Conservation (phyloP, 306 rosid species). For the Cicer bijugum region DNA sequence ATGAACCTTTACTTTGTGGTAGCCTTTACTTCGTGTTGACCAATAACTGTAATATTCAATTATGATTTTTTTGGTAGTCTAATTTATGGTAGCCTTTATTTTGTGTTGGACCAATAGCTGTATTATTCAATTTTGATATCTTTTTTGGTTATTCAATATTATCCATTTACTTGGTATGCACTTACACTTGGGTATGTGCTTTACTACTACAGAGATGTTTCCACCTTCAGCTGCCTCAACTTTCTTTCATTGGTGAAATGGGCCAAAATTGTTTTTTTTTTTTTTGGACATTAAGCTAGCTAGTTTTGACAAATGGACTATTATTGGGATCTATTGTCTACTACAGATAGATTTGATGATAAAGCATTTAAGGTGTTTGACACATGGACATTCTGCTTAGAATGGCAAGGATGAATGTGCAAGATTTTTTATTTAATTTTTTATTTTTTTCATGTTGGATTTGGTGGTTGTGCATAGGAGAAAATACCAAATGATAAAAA, state of each 20-base stretch:
- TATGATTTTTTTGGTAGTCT: not conserved
- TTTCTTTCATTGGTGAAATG: not conserved
- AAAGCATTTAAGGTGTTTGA: not conserved
- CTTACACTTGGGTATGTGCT: not conserved
- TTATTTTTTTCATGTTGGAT: too few species aligned
- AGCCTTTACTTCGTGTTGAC: slow-evolving; percentile 31
- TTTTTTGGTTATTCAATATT: not conserved
- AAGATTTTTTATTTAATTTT: too few species aligned
- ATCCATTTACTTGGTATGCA: not conserved
- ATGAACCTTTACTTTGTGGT: slow-evolving; percentile 23
- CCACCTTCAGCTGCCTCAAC: not conserved
- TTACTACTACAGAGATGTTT: not conserved
- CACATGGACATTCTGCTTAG: not conserved
- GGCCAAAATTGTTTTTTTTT: not conserved
- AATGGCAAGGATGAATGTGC: not conserved
- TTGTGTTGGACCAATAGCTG: slow-evolving; percentile 29
- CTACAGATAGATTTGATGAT: not conserved
- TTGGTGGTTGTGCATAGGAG: too few species aligned
- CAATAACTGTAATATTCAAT: slow-evolving; percentile 33
- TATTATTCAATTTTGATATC: slow-evolving; percentile 19
- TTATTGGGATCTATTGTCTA: not conserved
- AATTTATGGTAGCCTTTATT: slow-evolving; percentile 32
- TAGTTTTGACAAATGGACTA: too few species aligned
- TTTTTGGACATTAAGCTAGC: too few species aligned
- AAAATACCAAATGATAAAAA: too few species aligned